Conservation (phyloP, 2,329 filamentous ascomycete genomes). For the Neocatenulostroma microsporum region DNA sequence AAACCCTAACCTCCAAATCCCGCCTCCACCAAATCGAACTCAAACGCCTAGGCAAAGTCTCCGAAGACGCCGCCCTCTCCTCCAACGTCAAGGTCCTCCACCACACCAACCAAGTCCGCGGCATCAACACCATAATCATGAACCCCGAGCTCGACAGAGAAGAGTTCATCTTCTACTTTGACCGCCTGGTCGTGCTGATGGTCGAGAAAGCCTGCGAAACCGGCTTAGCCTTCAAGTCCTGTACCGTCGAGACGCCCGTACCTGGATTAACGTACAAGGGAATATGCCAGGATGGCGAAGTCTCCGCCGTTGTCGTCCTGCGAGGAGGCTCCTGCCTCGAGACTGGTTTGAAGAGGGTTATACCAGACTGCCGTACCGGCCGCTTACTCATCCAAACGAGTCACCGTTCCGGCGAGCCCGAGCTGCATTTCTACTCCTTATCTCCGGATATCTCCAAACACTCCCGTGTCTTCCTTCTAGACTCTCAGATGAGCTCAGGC, state of each 20-base stretch:
- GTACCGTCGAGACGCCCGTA: constrained; percentile 62
- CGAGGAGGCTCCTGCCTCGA: constrained; percentile 85
- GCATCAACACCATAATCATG: constrained; percentile 86
- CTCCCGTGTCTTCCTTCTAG: constrained; percentile 75
- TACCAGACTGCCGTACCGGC: constrained; percentile 86
- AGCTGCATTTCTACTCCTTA: constrained; percentile 81
- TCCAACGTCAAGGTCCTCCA: constrained; percentile 65
- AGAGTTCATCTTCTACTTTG: constrained; percentile 97
- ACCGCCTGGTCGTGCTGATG: constrained; percentile 74
- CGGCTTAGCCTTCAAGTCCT: constrained; percentile 60
- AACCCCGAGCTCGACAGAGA: constrained; percentile 70
- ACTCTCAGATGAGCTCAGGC: constrained; percentile 91
- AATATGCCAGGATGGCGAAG: constrained; percentile 58
- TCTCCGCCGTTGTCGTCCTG: constrained; percentile 80
- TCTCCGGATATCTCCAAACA: constrained; percentile 65
- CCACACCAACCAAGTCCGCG: constrained; percentile 70
- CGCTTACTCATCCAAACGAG: constrained; percentile 83
- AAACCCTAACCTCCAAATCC: constrained; percentile 80
- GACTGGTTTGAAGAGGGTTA: constrained; percentile 76
- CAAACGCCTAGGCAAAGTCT: constrained; percentile 61
- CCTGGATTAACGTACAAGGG: constrained; percentile 60
- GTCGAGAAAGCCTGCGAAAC: constrained; percentile 72
- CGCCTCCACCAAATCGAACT: constrained; percentile 72
- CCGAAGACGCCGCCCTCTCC: constrained; percentile 63
- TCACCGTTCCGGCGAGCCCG: constrained; percentile 75